Conservation (phyloP, 2,329 filamentous ascomycete genomes). For the Erysiphe neolycopersici region DNA sequence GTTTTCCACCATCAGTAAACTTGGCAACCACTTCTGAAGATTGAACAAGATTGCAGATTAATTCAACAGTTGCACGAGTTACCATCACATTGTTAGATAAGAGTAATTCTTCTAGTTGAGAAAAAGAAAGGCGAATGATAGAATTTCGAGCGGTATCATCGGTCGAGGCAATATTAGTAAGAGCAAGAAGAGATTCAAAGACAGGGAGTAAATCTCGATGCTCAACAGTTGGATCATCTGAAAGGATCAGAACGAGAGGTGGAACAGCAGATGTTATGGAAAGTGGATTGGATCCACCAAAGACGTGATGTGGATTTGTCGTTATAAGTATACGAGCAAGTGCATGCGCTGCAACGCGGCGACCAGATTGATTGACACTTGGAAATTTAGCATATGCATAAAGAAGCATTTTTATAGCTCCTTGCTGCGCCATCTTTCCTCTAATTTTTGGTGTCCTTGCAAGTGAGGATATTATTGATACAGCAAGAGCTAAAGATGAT, state of each 20-base stretch:
- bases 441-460: conserved; percentile 48
- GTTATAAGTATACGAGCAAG: conserved; percentile 69
- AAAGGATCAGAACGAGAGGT: conserved; percentile 50
- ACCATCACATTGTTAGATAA: conserved; percentile 51
- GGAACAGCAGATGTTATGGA: conserved; percentile 59
- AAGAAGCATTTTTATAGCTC: conserved; percentile 66
- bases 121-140: conserved; percentile 50
- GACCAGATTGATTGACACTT: conserved; percentile 20
- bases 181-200: conserved; percentile 72
- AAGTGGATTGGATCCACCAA: conserved; percentile 47
- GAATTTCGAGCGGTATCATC: conserved; percentile 33
- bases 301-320: conserved; percentile 60
- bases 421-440: conserved; percentile 68
- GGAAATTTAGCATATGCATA: conserved; percentile 37
- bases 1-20: conserved; percentile 38
- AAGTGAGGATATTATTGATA: conserved; percentile 53
- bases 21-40: conserved; percentile 36
- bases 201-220: conserved; percentile 59
- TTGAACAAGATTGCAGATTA: conserved; percentile 74
- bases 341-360: conserved; percentile 45
- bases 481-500: conserved; percentile 42
- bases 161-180: conserved; percentile 77
- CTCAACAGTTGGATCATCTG: conserved; percentile 31
- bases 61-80: conserved; percentile 59
- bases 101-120: conserved; percentile 57